A percentile compares a stretch with the other conserved stretches of the same genome.
phyloP scores from a whole-genome alignment of 495 filamentous ascomycete genomes.

The Clohesyomyces aquaticus region DNA sequence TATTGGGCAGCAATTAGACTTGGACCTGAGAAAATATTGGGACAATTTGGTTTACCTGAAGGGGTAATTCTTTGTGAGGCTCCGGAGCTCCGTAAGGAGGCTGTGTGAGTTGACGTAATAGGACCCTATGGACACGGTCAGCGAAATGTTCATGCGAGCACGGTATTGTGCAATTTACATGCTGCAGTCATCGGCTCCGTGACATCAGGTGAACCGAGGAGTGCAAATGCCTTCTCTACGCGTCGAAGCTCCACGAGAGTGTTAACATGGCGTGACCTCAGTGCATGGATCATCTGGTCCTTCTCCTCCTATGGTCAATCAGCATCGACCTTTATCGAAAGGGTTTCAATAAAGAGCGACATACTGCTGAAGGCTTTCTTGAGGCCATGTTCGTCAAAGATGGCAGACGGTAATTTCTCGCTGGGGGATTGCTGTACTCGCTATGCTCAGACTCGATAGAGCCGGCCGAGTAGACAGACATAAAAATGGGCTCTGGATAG shows the following conservation, averaged over 20 bases:
- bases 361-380: slow-evolving; percentile 27
- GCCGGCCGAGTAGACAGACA: slow-evolving; percentile 34
- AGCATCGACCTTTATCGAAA: background rate
- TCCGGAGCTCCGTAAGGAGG: slow-evolving; percentile 71
- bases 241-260: slow-evolving; percentile 75
- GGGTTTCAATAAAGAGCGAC: background rate
- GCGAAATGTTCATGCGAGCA: background rate
- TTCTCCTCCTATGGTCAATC: slow-evolving; percentile 52
- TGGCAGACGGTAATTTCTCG: slow-evolving; percentile 32
- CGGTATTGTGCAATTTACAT: slow-evolving; percentile 51
- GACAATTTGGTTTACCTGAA: slow-evolving; percentile 53
- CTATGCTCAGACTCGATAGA: slow-evolving; percentile 31
- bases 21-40: no score
- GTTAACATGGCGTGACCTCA: slow-evolving; percentile 69
- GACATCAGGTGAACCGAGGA: slow-evolving; percentile 59
- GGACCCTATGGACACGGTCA: slow-evolving; percentile 47
- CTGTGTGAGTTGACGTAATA: slow-evolving; percentile 76
- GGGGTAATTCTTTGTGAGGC: slow-evolving; percentile 70
- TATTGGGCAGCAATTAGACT: slow-evolving; percentile 42
- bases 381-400: slow-evolving; percentile 37
- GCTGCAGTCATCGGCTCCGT: slow-evolving; percentile 69
- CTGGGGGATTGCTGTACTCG: slow-evolving; percentile 40
- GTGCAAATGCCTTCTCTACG: slow-evolving; percentile 67
- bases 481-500: slow-evolving; percentile 22
- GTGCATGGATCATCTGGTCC: slow-evolving; percentile 54